A percentile compares a stretch with the other conserved stretches of the same genome.
These are phyloP conservation scores for Nemania serpens DNA, from an alignment of 2,329 filamentous ascomycete genomes.

Conservation along the genomic window DNA sequence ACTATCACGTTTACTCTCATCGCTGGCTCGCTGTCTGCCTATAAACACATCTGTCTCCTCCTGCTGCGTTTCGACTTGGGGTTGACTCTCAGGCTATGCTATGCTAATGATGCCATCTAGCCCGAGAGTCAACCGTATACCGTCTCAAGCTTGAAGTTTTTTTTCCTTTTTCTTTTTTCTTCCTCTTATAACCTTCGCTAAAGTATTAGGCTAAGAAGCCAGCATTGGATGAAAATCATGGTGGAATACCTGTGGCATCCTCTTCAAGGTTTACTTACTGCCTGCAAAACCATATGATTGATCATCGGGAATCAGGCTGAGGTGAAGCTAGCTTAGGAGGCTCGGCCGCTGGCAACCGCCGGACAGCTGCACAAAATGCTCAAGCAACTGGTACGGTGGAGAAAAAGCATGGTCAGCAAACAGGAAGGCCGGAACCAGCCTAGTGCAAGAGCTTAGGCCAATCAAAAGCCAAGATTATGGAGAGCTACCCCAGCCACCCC, in stretches of 20 bases:
- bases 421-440: too few relatives aligned
- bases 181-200: neutral
- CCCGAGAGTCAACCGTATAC: neutral
- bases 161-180: neutral
- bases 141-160: neutral
- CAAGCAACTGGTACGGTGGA: too few relatives aligned
- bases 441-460: neutral
- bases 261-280: neutral
- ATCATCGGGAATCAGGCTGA: too few relatives aligned
- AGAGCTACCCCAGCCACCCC: slow-evolving; percentile 15
- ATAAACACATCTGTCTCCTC: too few relatives aligned
- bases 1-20: too few relatives aligned
- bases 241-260: neutral
- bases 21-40: too few relatives aligned
- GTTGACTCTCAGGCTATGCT: too few relatives aligned
- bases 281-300: too few relatives aligned
- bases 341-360: neutral
- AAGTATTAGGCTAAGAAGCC: neutral
- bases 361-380: neutral
- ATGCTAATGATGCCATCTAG: too few relatives aligned
- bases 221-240: neutral
- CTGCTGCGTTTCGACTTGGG: too few relatives aligned
- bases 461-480: neutral
- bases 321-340: neutral
- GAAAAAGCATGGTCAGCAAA: too few relatives aligned